A percentile compares a stretch with the other conserved stretches of the same genome.
Conservation (phyloP, 306 rosid genomes). For the Acacia confusa region DNA sequence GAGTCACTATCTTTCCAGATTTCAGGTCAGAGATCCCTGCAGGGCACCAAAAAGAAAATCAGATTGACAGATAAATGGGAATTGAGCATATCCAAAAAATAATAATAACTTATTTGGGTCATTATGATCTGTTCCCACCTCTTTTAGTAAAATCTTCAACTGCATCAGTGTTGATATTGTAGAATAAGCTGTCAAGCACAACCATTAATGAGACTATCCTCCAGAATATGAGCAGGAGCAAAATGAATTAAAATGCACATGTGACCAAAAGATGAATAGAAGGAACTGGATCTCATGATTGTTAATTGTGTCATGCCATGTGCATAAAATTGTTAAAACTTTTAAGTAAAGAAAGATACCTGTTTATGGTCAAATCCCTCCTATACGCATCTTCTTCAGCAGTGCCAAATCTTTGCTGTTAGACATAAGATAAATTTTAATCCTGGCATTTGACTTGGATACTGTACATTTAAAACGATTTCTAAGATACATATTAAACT, state of each 20-base stretch:
- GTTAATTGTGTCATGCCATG: slow-evolving; percentile 17
- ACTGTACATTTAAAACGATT: slow-evolving; percentile 26
- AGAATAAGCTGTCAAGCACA: slow-evolving; percentile 72
- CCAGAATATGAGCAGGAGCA: slow-evolving; percentile 1
- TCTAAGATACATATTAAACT: slow-evolving; percentile 8
- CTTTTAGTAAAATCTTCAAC: slow-evolving; percentile 87
- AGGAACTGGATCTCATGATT: not conserved
- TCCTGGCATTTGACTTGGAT: slow-evolving; percentile 17
- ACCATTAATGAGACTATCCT: slow-evolving; percentile 27
- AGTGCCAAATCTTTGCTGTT: slow-evolving; percentile 86
- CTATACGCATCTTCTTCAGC: slow-evolving; percentile 93
- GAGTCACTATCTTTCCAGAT: slow-evolving; percentile 88
- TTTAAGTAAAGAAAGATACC: slow-evolving; percentile 44
- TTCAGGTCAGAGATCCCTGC: slow-evolving; percentile 78
- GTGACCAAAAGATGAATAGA: slow-evolving; percentile 2
- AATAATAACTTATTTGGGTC: slow-evolving; percentile 24
- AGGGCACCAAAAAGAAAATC: slow-evolving; percentile 23
- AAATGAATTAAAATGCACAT: not conserved
- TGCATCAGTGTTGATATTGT: slow-evolving; percentile 71
- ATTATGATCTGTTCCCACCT: slow-evolving; percentile 50
- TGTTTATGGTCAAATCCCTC: slow-evolving; percentile 95
- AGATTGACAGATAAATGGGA: not conserved
- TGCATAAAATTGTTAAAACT: not conserved
- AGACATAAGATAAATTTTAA: slow-evolving; percentile 33
- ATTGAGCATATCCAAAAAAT: slow-evolving; percentile 15